Conservation (phyloP, 306 rosid species). For the Castanea sativa region DNA sequence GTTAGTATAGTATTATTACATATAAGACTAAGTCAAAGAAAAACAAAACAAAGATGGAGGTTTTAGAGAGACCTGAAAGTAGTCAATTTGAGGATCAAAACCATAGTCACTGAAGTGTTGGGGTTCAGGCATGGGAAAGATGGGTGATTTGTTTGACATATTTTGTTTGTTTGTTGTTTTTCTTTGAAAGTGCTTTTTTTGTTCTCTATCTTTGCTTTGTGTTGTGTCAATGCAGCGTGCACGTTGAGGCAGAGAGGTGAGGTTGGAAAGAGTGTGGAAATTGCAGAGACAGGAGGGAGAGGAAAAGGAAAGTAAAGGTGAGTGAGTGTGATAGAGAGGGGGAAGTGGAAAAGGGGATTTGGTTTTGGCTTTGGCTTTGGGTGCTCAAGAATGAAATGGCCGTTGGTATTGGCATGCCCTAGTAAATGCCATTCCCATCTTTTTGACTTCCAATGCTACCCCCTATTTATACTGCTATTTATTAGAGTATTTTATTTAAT, state of each 20-base stretch:
- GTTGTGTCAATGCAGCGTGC: background rate
- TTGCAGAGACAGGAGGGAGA: background rate
- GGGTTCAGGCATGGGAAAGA: conserved; percentile 78
- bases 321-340: background rate
- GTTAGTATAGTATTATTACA: no score
- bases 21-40: background rate
- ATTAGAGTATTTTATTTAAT: no score
- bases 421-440: conserved; percentile 32
- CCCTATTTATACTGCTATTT: background rate
- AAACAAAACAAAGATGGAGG: background rate
- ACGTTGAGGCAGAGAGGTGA: background rate
- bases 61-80: conserved; percentile 62
- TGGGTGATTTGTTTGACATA: conserved; percentile 74
- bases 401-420: conserved; percentile 34
- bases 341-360: conserved; percentile 1
- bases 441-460: conserved; percentile 2
- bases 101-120: conserved; percentile 97
- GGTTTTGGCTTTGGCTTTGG: background rate
- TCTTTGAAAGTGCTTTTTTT: background rate
- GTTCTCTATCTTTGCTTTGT: background rate
- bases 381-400: conserved; percentile 26
- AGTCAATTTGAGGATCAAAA: conserved; percentile 88
- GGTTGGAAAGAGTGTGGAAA: background rate
- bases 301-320: background rate
- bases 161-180: background rate